A percentile compares a stretch with the other conserved stretches of the same genome.
These are phyloP conservation scores for Candida adriatica DNA, from an alignment of 805 yeast species.

Conservation along the genomic window DNA sequence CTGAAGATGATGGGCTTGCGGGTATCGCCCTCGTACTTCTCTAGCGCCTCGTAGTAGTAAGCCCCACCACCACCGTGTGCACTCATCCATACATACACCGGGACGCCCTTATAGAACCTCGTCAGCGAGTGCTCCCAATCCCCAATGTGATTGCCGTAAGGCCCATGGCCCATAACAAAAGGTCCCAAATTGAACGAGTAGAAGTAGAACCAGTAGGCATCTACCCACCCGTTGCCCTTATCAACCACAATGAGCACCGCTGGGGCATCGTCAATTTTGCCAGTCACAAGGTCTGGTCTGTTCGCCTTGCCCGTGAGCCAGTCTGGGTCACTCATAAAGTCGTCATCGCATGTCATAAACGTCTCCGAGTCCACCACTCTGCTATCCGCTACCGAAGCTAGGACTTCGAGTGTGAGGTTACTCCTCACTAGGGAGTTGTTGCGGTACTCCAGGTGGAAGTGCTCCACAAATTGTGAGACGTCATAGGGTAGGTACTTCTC, in stretches of 20 bases:
- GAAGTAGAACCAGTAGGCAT: conserved; percentile 94
- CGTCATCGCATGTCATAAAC: conserved; percentile 56
- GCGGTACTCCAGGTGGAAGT: conserved; percentile 51
- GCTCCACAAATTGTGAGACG: conserved; percentile 56
- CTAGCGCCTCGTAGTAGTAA: conserved; percentile 68
- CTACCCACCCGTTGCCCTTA: conserved; percentile 92
- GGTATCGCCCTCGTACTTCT: conserved; percentile 28
- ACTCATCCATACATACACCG: conserved; percentile 88
- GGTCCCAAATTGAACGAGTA: conserved; percentile 94
- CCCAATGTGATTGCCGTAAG: conserved; percentile 95
- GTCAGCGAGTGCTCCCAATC: conserved; percentile 97
- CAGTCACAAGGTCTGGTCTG: conserved; percentile 64
- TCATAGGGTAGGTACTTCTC: conserved; percentile 84
- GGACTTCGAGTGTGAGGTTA: conserved; percentile 23
- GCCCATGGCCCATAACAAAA: conserved; percentile 95
- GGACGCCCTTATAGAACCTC: conserved; percentile 73
- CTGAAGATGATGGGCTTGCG: conserved; percentile 73
- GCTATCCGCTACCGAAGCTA: conserved; percentile 22
- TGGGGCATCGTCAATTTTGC: conserved; percentile 69
- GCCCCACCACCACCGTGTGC: conserved; percentile 99
- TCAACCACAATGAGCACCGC: conserved; percentile 79
- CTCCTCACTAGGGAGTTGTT: conserved; percentile 38
- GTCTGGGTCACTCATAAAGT: conserved; percentile 68
- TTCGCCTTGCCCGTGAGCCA: conserved; percentile 77
- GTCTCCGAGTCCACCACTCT: conserved; percentile 28